Conservation (phyloP, 805 yeast genomes). For the Pichia kluyveri region DNA sequence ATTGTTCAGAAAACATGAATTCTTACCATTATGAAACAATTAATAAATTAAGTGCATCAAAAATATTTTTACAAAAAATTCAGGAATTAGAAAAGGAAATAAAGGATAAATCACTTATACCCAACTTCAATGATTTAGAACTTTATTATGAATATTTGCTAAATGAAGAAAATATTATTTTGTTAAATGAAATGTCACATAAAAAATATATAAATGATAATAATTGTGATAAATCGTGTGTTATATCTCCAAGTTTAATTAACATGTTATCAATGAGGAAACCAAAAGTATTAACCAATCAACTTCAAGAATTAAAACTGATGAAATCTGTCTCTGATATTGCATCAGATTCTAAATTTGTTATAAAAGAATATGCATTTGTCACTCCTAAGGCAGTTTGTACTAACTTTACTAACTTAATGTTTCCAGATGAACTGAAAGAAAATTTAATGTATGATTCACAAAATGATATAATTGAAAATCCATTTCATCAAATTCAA, state of each 20-base stretch:
- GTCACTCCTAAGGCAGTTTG: constrained; percentile 83
- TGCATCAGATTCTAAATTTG: constrained; percentile 33
- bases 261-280: constrained; percentile 27
- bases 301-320: constrained; percentile 25
- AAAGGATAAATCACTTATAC: constrained; percentile 22
- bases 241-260: constrained; percentile 56
- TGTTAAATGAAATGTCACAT: constrained; percentile 47
- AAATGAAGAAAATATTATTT: constrained; percentile 40
- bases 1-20: constrained; percentile 15
- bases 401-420: constrained; percentile 52
- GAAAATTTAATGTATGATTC: constrained; percentile 23
- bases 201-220: constrained; percentile 52
- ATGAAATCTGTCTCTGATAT: constrained; percentile 35
- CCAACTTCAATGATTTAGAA: constrained; percentile 34
- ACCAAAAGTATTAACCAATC: constrained; percentile 23
- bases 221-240: constrained; percentile 57
- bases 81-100: constrained; percentile 29
- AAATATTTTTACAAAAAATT: constrained; percentile 36
- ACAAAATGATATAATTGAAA: constrained; percentile 20
- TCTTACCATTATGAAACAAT: constrained; percentile 39
- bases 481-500: constrained; percentile 74
- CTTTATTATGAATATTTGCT: constrained; percentile 52
- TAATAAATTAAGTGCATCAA: constrained; percentile 37
- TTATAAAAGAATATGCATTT: constrained; percentile 69
- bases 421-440: constrained; percentile 32